A percentile compares a stretch with the other conserved stretches of the same genome.
Evolutionary conservation across 371 early-diverging fungal species (phyloP).

Genomic region (Chytridium lagenaria): DNA sequence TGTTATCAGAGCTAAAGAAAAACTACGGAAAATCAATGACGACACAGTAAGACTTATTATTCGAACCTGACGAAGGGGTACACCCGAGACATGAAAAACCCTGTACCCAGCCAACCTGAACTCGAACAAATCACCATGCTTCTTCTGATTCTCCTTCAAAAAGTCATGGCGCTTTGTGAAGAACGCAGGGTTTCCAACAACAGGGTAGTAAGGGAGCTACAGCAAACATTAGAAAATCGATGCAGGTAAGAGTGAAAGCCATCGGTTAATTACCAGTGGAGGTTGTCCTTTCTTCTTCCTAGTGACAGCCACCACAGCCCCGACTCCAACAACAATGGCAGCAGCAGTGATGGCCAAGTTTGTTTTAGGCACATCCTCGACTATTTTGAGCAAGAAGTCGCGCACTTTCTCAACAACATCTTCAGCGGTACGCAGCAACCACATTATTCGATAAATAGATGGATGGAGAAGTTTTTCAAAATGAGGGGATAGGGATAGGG

Average conservation of each 20-base stretch:
- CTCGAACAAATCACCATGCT: slow-evolving; percentile 9
- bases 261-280: not conserved
- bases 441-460: not conserved
- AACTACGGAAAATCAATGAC: no score
- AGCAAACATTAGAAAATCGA: not conserved
- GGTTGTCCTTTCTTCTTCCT: not conserved
- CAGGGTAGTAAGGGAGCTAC: slow-evolving; percentile 5
- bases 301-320: not conserved
- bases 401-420: not conserved
- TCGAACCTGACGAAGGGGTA: not conserved
- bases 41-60: not conserved
- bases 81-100: slow-evolving; percentile 5
- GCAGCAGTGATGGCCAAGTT: slow-evolving; percentile 4
- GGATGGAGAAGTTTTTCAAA: no score
- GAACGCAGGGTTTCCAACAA: slow-evolving; percentile 17
- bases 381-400: not conserved
- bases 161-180: slow-evolving; percentile 9
- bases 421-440: not conserved
- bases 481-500: no score
- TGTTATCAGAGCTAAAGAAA: slow-evolving; percentile 5
- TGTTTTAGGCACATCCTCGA: not conserved
- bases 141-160: not conserved
- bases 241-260: not conserved
- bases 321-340: not conserved
- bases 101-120: slow-evolving; percentile 6